Base-by-base conservation (phyloP, 257 asterid genomes). In the Lycium barbarum region DNA sequence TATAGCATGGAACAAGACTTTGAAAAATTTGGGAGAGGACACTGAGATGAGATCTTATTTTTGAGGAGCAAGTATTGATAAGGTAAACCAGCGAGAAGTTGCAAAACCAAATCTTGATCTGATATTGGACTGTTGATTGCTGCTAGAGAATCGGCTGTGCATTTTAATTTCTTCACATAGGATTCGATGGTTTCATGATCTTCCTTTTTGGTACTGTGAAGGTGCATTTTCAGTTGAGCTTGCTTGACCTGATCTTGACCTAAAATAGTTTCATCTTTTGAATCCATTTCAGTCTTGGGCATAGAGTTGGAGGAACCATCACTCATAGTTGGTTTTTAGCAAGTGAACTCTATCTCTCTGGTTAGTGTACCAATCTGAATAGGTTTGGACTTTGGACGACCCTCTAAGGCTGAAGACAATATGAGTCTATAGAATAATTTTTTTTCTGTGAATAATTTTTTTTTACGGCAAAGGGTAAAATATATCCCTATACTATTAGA, bases 11-110 rank as follows among this genome's bases (percentile, higher is more conserved):
- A 72, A 72, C 58, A 72, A 43, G 80, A 36, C 9, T 72, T 38
- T 11, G 38, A 5, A 15, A 72, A 72, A 43, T 47, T 6, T 1
- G 80, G 80, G 1, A 72, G 80, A 72, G 80, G 80, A 45, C n/a
- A 45, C 0, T 8, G 80, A 45, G 80, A 72, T 0, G 80, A 67
- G 5, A 67, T 45, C 0, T 2, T n/a, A 6, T 45, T 72, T n/a
- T 45, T 18, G 18, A 72, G 9, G 17, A 10, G 58, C 6, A 43
- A 72, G 18, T 72, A 72, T 72, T n/a, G 10, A 43, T 36, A 20
- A 45, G 80, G 80, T 35, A 72, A 72, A 72, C 80, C 80, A n/a
- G 80, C 58, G 1, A 72, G 6, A 72, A 72, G 80, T 5, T 72
- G 80, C 18, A 72, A 10, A 45, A 45, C 80, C 10, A 72, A 43